Conservation (phyloP, 2,329 filamentous ascomycete genomes). For the Aspergillus ochraceus region DNA sequence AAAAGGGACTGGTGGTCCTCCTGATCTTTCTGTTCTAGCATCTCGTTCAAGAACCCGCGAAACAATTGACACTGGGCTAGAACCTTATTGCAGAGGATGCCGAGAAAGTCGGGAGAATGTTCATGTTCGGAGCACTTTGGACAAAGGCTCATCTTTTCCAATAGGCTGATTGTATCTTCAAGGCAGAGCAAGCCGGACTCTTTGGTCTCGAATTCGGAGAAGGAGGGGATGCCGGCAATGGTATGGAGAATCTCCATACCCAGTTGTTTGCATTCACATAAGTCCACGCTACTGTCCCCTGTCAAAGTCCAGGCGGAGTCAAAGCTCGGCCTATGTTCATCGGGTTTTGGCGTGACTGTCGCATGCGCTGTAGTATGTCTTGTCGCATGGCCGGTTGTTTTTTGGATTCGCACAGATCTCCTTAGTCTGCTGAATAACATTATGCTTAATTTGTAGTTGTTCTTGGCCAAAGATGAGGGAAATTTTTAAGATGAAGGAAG, state of each 20-base stretch:
- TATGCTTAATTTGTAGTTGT: neutral
- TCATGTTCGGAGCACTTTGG: neutral
- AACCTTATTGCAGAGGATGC: conserved; percentile 1
- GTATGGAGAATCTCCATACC: neutral
- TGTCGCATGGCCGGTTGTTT: neutral
- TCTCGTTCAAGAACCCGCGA: neutral
- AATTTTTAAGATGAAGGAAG: neutral
- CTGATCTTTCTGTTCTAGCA: neutral
- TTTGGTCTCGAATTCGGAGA: conserved; percentile 2
- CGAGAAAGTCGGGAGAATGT: neutral
- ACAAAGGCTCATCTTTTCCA: conserved; percentile 12
- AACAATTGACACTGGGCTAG: conserved; percentile 5
- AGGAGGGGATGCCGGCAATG: neutral
- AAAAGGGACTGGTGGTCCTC: neutral
- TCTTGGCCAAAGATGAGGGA: neutral
- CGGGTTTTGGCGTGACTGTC: neutral
- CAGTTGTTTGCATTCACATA: neutral
- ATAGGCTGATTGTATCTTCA: neutral
- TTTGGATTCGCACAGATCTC: neutral
- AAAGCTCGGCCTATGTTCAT: neutral
- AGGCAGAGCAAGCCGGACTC: conserved; percentile 4
- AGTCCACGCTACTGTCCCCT: neutral
- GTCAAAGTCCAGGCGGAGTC: neutral
- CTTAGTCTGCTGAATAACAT: neutral
- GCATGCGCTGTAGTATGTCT: neutral